A percentile compares a stretch with the other conserved stretches of the same genome.
Evolutionary conservation across 257 asterid species (phyloP).

Genomic region (Oldenlandia corymbosa): DNA sequence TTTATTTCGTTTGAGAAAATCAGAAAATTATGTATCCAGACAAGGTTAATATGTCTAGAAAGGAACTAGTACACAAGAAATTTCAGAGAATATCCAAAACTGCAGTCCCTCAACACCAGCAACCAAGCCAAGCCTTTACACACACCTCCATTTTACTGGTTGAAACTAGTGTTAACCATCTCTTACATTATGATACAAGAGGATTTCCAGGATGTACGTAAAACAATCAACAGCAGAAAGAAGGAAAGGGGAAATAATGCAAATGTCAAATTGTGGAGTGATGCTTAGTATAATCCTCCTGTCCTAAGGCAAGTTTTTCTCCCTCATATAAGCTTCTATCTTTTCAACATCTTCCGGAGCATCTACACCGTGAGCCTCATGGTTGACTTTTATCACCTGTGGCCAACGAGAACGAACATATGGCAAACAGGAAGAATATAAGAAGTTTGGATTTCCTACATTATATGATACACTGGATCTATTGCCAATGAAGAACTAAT

Average conservation of each 20-base stretch:
- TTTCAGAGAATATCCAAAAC: no score
- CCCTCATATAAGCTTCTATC: conserved; percentile 53
- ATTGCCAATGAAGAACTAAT: neutral
- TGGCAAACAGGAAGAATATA: neutral
- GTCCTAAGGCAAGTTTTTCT: conserved; percentile 43
- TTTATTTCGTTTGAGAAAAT: no score
- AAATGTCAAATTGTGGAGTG: neutral
- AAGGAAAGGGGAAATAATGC: neutral
- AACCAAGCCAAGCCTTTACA: no score
- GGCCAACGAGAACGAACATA: neutral
- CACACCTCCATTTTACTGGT: no score
- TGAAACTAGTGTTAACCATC: no score
- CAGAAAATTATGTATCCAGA: no score
- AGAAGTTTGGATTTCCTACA: neutral
- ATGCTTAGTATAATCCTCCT: no score
- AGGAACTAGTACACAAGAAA: no score
- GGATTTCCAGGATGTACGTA: neutral
- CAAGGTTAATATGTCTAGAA: no score
- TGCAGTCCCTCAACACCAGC: no score
- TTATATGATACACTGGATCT: neutral
- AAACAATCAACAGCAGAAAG: neutral
- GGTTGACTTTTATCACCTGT: conserved; percentile 73
- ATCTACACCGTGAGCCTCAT: conserved; percentile 71
- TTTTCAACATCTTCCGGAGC: conserved; percentile 59
- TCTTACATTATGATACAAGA: neutral